Percentiles rank a stretch among this genome's conserved stretches.
Conservation (phyloP, 148 eudicot genomes). For the Silene conica region DNA sequence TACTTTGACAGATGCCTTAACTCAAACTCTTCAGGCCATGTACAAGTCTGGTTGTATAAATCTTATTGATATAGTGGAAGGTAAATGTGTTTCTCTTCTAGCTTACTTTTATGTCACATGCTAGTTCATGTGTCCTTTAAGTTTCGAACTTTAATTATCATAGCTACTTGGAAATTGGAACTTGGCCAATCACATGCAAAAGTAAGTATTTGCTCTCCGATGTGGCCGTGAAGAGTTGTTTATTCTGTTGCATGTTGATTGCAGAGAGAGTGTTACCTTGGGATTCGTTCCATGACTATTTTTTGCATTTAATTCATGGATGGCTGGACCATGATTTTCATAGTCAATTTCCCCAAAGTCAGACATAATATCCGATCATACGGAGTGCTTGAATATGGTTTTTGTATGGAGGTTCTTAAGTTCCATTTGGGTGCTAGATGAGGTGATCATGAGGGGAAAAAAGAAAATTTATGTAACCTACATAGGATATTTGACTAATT, state of each 20-base stretch:
- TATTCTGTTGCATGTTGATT: no score
- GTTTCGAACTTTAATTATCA: neutral
- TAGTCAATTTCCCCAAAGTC: neutral
- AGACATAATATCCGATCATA: neutral
- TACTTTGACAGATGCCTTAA: conserved; percentile 66
- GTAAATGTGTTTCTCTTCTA: conserved; percentile 30
- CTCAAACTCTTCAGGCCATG: conserved; percentile 92
- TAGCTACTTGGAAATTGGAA: neutral
- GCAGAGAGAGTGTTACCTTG: neutral
- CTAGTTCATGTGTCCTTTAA: neutral
- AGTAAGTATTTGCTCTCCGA: neutral
- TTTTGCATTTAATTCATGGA: neutral
- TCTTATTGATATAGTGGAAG: conserved; percentile 84
- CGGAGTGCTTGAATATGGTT: neutral
- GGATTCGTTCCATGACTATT: neutral
- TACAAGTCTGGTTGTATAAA: conserved; percentile 91
- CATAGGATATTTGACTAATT: no score
- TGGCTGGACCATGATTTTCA: neutral
- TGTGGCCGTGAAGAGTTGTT: neutral
- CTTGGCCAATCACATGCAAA: neutral
- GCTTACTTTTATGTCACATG: neutral
- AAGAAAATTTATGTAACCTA: no score
- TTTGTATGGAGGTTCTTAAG: conserved; percentile 89
- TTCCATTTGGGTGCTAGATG: neutral
- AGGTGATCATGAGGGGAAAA: neutral